Evolutionary conservation across 306 rosid genomes (phyloP).

Genomic region (Ammopiptanthus mongolicus): DNA sequence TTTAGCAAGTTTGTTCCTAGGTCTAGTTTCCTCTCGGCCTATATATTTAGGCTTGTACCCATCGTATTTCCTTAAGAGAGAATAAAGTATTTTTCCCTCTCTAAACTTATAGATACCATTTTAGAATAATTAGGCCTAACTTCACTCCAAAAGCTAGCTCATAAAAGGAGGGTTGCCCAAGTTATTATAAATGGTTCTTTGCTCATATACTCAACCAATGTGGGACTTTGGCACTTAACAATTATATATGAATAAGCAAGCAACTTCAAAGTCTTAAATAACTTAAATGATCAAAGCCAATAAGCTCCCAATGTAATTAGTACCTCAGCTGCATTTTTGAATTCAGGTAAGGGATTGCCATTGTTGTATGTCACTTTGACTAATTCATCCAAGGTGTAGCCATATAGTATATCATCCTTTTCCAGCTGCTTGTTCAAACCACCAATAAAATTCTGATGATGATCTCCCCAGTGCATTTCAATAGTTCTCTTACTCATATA

Average conservation of each 20-base stretch:
- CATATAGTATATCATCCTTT: slow-evolving; percentile 75
- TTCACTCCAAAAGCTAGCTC: no score
- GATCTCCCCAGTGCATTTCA: slow-evolving; percentile 82
- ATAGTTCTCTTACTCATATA: slow-evolving; percentile 78
- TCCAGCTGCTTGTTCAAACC: slow-evolving; percentile 71
- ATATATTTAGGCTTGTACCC: no score
- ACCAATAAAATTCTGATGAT: slow-evolving; percentile 68
- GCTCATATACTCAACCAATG: no score
- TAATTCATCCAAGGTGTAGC: slow-evolving; percentile 81
- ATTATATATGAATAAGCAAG: not conserved
- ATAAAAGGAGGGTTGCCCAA: no score
- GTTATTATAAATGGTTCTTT: no score
- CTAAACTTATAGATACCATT: no score
- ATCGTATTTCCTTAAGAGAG: no score
- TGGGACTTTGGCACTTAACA: no score
- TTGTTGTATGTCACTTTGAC: slow-evolving; percentile 85
- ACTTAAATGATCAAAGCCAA: slow-evolving; percentile 14
- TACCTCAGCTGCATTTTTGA: slow-evolving; percentile 96
- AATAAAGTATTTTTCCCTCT: no score
- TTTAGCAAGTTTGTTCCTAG: no score
- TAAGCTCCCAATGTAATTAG: slow-evolving; percentile 19
- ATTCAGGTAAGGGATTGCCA: slow-evolving; percentile 86
- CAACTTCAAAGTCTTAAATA: not conserved
- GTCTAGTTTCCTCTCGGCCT: no score
- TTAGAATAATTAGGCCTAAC: no score